A percentile compares a stretch with the other conserved stretches of the same genome.
These are phyloP conservation scores for Nematodospora valgi DNA, from an alignment of 805 yeast species.

Conservation along the genomic window DNA sequence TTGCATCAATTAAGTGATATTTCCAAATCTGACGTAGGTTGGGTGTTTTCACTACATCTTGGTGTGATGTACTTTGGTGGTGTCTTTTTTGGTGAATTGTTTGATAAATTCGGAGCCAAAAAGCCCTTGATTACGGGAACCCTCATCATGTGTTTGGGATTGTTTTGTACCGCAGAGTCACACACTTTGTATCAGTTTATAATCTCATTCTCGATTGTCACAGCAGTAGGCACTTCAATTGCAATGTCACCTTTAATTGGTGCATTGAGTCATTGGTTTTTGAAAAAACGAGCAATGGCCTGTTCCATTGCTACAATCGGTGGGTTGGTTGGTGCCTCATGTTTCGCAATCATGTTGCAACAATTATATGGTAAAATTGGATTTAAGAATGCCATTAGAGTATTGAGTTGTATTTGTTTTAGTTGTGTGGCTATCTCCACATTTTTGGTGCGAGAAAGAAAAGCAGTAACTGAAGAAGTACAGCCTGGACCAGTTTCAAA, in stretches of 20 bases:
- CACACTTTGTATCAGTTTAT: slow-evolving; percentile 23
- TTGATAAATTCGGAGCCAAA: slow-evolving; percentile 24
- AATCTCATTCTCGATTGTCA: slow-evolving; percentile 21
- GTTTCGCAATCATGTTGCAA: slow-evolving; percentile 24
- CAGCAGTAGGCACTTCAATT: slow-evolving; percentile 27
- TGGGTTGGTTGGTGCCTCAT: slow-evolving; percentile 27
- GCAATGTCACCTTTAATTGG: slow-evolving; percentile 29
- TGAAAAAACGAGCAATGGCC: slow-evolving; percentile 22
- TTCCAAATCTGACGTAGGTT: slow-evolving; percentile 21
- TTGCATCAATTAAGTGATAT: slow-evolving; percentile 17
- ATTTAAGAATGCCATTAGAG: slow-evolving; percentile 27
- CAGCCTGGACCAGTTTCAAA: neutral
- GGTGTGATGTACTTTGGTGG: slow-evolving; percentile 28
- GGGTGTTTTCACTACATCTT: slow-evolving; percentile 31
- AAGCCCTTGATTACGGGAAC: slow-evolving; percentile 20
- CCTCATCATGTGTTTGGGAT: slow-evolving; percentile 19
- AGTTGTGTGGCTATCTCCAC: slow-evolving; percentile 17
- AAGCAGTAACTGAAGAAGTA: slow-evolving; percentile 1
- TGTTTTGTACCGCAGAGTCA: slow-evolving; percentile 23
- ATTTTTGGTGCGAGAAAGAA: slow-evolving; percentile 19
- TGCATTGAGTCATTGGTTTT: slow-evolving; percentile 26
- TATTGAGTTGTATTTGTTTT: slow-evolving; percentile 20
- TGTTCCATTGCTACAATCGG: slow-evolving; percentile 27
- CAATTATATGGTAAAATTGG: slow-evolving; percentile 22
- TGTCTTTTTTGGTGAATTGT: slow-evolving; percentile 26